These are phyloP conservation scores for Neoboletus brunneissimus DNA, from an alignment of 768 basidiomycete species.

Conservation along the genomic window DNA sequence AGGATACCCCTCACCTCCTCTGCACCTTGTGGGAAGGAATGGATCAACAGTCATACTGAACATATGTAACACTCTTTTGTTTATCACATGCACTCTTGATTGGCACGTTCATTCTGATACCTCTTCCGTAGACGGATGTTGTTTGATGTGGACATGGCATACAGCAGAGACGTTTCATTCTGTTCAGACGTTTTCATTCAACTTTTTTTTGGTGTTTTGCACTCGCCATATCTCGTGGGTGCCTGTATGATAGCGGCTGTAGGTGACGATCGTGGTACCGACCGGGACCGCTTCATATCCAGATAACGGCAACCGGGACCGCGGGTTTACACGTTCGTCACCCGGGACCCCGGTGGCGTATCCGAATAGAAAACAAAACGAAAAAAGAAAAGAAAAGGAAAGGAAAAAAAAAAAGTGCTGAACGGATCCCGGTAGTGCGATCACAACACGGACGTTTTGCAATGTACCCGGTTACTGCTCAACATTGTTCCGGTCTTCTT, in stretches of 20 bases:
- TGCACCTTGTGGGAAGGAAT: not conserved
- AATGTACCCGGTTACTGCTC: not conserved
- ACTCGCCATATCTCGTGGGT: not conserved
- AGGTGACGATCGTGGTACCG: slow-evolving; percentile 1
- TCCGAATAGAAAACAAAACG: not conserved
- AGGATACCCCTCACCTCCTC: slow-evolving; percentile 26
- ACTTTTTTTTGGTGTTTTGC: not conserved
- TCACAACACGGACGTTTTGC: not conserved
- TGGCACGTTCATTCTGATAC: slow-evolving; percentile 26
- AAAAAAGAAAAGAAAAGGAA: not conserved
- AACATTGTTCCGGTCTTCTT: not conserved
- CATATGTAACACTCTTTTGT: slow-evolving; percentile 36
- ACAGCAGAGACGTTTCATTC: slow-evolving; percentile 2
- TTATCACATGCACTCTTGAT: slow-evolving; percentile 22
- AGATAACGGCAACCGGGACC: slow-evolving; percentile 9
- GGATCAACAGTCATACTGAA: slow-evolving; percentile 26
- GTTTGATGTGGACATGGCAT: slow-evolving; percentile 26
- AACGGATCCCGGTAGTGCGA: not conserved
- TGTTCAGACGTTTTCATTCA: slow-evolving; percentile 1
- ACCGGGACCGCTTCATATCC: slow-evolving; percentile 14
- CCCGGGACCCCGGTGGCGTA: not conserved
- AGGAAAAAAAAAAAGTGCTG: not conserved
- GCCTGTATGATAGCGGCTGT: not conserved
- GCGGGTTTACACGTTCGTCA: not conserved
- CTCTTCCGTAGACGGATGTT: slow-evolving; percentile 18